phyloP scores from a whole-genome alignment of 2,329 filamentous ascomycete species.

The Phialophora verrucosa region DNA sequence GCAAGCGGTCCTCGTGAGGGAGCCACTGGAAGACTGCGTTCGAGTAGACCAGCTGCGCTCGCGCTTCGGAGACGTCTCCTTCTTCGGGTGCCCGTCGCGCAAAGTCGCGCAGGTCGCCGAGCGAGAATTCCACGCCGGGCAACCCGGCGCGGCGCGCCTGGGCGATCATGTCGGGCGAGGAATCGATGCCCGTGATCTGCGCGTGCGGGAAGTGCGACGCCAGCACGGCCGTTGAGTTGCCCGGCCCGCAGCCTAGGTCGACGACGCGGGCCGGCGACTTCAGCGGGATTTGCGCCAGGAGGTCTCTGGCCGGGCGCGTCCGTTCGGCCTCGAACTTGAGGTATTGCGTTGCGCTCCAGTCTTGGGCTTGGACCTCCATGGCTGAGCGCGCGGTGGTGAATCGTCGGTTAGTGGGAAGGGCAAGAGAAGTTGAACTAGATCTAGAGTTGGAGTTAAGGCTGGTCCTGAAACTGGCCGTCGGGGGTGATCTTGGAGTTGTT shows the following conservation, averaged over 20 bases:
- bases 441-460: neutral
- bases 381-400: conserved; percentile 3
- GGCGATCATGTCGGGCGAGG: conserved; percentile 61
- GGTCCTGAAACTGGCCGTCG: neutral
- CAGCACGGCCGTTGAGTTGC: conserved; percentile 62
- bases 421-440: neutral
- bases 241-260: conserved; percentile 66
- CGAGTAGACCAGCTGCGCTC: conserved; percentile 59
- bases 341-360: conserved; percentile 65
- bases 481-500: neutral
- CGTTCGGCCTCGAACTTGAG: conserved; percentile 61
- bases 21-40: conserved; percentile 69
- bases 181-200: conserved; percentile 59
- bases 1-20: conserved; percentile 50
- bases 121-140: conserved; percentile 53
- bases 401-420: neutral
- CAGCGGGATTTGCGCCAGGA: conserved; percentile 56
- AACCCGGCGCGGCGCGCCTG: conserved; percentile 52
- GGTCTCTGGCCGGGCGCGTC: conserved; percentile 60
- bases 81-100: conserved; percentile 42
- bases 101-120: conserved; percentile 56
- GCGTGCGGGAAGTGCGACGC: conserved; percentile 56
- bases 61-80: neutral
- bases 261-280: conserved; percentile 53
- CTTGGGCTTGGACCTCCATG: conserved; percentile 39